These are phyloP conservation scores for Verticillium nonalfalfae DNA, from an alignment of 2,329 filamentous ascomycete genomes.

Conservation along the genomic window DNA sequence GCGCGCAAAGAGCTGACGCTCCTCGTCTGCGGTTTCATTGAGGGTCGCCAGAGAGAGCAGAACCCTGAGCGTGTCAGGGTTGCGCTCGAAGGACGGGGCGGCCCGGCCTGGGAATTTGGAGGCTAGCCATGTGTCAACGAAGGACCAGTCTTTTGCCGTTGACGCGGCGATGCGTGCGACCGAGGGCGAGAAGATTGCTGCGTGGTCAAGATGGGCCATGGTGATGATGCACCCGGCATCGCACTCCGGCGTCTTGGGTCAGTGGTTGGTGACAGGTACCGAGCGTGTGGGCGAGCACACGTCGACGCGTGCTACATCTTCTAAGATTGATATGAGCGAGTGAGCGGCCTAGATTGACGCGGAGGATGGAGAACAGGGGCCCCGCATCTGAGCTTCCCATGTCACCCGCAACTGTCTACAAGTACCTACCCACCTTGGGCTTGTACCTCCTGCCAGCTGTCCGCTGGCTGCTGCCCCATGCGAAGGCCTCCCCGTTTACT, in stretches of 20 bases:
- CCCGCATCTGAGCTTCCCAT: too few relatives aligned
- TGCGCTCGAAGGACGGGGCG: constrained; percentile 76
- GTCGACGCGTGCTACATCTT: too few relatives aligned
- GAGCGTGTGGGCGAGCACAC: too few relatives aligned
- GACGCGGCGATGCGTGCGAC: constrained; percentile 70
- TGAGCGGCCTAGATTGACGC: too few relatives aligned
- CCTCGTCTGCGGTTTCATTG: constrained; percentile 75
- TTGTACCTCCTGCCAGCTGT: too few relatives aligned
- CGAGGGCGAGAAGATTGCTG: constrained; percentile 62
- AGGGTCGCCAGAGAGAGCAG: constrained; percentile 67
- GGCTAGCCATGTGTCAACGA: constrained; percentile 76
- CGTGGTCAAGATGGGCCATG: background rate
- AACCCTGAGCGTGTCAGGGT: constrained; percentile 71
- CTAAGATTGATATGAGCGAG: too few relatives aligned
- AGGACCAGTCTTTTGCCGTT: constrained; percentile 85
- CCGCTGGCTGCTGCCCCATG: background rate
- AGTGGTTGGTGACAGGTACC: too few relatives aligned
- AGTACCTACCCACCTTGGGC: background rate
- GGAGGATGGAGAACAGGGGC: too few relatives aligned
- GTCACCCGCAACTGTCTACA: background rate
- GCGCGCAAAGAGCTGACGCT: constrained; percentile 48
- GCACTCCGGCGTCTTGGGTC: background rate
- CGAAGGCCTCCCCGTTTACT: background rate
- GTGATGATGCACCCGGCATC: background rate
- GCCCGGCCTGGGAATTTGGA: constrained; percentile 59